Evolutionary conservation across 306 rosid species (phyloP).

Genomic region (Alnus glutinosa): DNA sequence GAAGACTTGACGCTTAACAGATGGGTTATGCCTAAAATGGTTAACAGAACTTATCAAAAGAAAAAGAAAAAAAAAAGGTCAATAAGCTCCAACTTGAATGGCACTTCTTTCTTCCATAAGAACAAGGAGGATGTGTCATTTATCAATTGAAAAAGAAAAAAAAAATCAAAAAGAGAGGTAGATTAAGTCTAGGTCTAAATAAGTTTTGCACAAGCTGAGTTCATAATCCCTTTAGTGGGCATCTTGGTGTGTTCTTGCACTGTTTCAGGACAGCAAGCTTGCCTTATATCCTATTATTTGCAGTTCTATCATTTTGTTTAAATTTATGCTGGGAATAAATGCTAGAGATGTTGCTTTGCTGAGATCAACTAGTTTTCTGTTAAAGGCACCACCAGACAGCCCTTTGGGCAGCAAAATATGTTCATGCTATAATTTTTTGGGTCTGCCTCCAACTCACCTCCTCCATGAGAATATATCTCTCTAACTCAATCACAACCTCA

Average conservation of each 20-base stretch:
- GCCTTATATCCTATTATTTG: not conserved
- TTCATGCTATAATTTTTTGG: not conserved
- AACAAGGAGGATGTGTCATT: not conserved
- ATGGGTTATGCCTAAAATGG: not conserved
- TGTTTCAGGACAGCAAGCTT: not conserved
- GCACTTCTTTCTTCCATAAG: not conserved
- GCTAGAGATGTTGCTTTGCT: not conserved
- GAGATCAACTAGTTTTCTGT: not conserved
- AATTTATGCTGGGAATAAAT: not conserved
- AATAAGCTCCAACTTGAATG: not conserved
- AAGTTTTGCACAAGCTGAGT: not conserved
- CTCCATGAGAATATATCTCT: too few species aligned
- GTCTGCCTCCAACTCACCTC: not conserved
- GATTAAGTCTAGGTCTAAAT: not conserved
- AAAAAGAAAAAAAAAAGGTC: not conserved
- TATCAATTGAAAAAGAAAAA: not conserved
- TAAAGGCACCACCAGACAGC: not conserved
- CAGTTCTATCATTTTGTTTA: not conserved
- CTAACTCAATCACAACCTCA: too few species aligned
- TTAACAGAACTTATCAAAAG: not conserved
- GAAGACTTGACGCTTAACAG: not conserved
- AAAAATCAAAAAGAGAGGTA: not conserved
- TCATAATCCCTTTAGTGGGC: not conserved
- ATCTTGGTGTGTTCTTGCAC: not conserved
- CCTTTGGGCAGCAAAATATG: not conserved